Conservation (phyloP, 768 basidiomycete genomes). For the Hygrophorus russula region DNA sequence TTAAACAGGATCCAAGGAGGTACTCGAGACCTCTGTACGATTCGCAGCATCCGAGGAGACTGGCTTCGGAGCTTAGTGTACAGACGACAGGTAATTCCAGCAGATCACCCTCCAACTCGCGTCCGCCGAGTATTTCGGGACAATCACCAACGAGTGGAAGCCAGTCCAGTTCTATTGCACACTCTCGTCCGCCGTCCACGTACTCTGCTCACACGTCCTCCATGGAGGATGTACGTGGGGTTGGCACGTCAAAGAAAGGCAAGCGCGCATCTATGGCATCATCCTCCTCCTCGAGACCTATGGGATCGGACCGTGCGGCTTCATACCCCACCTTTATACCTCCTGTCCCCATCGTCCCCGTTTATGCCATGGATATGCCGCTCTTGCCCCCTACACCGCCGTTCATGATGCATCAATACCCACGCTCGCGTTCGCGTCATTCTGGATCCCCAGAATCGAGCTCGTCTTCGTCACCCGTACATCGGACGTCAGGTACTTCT, state of each 20-base stretch:
- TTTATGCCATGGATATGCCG: constrained; percentile 50
- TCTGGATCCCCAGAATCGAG: constrained; percentile 21
- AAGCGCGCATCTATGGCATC: constrained; percentile 20
- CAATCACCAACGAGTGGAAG: constrained; percentile 21
- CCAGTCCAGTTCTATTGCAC: constrained; percentile 13
- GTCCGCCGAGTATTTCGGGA: constrained; percentile 30
- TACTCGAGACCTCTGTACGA: constrained; percentile 27
- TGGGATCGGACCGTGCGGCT: constrained; percentile 3
- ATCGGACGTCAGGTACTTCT: no score
- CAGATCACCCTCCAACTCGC: constrained; percentile 44
- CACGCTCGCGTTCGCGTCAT: constrained; percentile 25
- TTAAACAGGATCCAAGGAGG: constrained; percentile 30
- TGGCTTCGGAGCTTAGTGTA: constrained; percentile 32
- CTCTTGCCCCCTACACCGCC: constrained; percentile 64
- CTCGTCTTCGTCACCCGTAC: constrained; percentile 12
- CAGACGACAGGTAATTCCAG: constrained; percentile 21
- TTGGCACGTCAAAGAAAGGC: constrained; percentile 20
- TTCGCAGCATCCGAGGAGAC: constrained; percentile 27
- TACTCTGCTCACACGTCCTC: constrained; percentile 45
- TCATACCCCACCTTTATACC: constrained; percentile 16
- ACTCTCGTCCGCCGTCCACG: constrained; percentile 43
- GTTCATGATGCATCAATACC: constrained; percentile 61
- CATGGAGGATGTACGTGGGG: constrained; percentile 41
- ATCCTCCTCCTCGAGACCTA: constrained; percentile 20
- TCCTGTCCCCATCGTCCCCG: constrained; percentile 26